Conservation (phyloP, 192 early-diverging fungal genomes). For the Rhizophagus prolifer region DNA sequence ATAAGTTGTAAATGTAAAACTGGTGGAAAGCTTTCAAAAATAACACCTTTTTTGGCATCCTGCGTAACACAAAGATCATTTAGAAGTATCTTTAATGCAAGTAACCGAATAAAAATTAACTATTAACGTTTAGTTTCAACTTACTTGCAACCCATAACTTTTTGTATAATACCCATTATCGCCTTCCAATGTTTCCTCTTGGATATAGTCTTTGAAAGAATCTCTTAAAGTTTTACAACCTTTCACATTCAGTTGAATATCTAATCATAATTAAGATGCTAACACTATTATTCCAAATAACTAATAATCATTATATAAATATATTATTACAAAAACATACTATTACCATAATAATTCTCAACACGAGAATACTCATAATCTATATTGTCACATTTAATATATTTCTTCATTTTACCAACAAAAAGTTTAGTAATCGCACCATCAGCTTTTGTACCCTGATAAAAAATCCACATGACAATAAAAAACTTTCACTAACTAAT, state of each 20-base stretch:
- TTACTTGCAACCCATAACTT: constrained; percentile 81
- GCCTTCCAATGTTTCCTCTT: constrained; percentile 90
- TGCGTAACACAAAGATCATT: neutral
- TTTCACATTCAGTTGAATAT: constrained; percentile 97
- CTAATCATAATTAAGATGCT: constrained; percentile 43
- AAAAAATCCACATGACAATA: neutral
- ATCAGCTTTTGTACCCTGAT: constrained; percentile 81
- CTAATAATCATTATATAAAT: neutral
- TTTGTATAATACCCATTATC: constrained; percentile 98
- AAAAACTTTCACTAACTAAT: neutral
- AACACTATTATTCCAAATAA: neutral
- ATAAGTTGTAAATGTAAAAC: constrained; percentile 96
- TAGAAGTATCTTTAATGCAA: neutral
- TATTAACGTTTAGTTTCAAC: neutral
- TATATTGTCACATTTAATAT: constrained; percentile 93
- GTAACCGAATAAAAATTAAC: neutral
- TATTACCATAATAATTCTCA: constrained; percentile 89
- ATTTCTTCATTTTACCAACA: constrained; percentile 97
- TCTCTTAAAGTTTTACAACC: constrained; percentile 82
- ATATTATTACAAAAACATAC: neutral
- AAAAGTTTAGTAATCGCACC: constrained; percentile 92
- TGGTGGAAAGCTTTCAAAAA: constrained; percentile 89
- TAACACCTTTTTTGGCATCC: constrained; percentile 95
- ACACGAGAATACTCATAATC: constrained; percentile 91
- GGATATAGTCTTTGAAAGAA: constrained; percentile 89